phyloP scores from a whole-genome alignment of 2,329 filamentous ascomycete genomes.

The Blastomyces parvus region DNA sequence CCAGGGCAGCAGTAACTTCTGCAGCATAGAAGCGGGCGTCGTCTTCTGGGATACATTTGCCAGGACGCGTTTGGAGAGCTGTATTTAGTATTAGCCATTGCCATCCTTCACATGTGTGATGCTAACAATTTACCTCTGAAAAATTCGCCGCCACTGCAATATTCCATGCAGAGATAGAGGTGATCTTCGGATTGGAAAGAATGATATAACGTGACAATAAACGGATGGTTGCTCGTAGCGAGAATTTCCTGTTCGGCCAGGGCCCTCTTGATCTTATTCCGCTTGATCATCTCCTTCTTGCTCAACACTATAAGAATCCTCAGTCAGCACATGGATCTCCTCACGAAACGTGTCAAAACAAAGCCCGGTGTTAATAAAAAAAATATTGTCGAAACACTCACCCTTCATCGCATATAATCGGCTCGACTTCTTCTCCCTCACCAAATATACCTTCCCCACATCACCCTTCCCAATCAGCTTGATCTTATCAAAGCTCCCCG shows the following conservation, averaged over 20 bases:
- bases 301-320: constrained; percentile 62
- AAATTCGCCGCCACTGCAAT: constrained; percentile 97
- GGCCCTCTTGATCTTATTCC: constrained; percentile 98
- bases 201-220: constrained; percentile 97
- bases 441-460: constrained; percentile 95
- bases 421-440: constrained; percentile 94
- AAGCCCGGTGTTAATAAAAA: background rate
- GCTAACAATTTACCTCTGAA: constrained; percentile 53
- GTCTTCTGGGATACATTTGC: constrained; percentile 95
- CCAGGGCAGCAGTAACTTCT: constrained; percentile 89
- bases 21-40: constrained; percentile 95
- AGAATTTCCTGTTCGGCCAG: constrained; percentile 96
- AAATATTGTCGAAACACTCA: constrained; percentile 35
- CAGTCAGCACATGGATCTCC: constrained; percentile 4
- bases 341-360: background rate
- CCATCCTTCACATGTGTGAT: background rate
- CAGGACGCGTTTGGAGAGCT: constrained; percentile 88
- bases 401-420: constrained; percentile 98
- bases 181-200: constrained; percentile 99
- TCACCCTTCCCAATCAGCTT: constrained; percentile 98
- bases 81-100: constrained; percentile 14
- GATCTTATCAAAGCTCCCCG: constrained; percentile 97
- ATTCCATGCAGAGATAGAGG: constrained; percentile 99
- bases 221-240: constrained; percentile 96
- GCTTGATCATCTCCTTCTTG: constrained; percentile 99